phyloP scores from a whole-genome alignment of 2,329 filamentous ascomycete genomes.

The Passalora sequoiae region DNA sequence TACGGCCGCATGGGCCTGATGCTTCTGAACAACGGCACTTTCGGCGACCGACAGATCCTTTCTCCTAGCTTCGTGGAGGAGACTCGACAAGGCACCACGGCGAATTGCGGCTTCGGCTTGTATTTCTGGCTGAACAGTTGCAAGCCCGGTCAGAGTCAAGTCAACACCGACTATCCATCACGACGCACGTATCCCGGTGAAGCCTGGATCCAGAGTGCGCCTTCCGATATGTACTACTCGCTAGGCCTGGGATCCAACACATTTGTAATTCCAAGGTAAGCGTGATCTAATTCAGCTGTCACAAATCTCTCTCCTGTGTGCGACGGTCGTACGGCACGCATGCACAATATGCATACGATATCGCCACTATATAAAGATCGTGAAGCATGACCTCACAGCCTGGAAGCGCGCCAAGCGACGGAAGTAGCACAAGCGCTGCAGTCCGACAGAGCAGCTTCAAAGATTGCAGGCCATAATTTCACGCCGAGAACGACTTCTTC shows the following conservation, averaged over 20 bases:
- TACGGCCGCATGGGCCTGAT: not conserved
- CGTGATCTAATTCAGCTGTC: no score
- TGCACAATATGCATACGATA: no score
- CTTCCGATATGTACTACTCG: slow-evolving; percentile 2
- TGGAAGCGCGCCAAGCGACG: no score
- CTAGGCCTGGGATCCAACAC: not conserved
- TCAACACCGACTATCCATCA: slow-evolving; percentile 2
- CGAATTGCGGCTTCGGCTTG: slow-evolving; percentile 1
- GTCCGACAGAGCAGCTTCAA: no score
- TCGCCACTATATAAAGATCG: no score
- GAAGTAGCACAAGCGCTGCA: no score
- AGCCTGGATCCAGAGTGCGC: slow-evolving; percentile 2
- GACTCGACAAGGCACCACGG: not conserved
- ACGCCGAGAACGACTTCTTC: no score
- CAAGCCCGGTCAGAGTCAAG: slow-evolving; percentile 2
- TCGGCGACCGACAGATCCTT: not conserved
- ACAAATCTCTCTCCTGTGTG: no score
- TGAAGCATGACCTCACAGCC: no score
- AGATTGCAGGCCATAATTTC: no score
- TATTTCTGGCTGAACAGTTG: slow-evolving; percentile 1
- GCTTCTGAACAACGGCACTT: slow-evolving; percentile 3
- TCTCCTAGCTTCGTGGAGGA: not conserved
- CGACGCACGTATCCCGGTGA: not conserved
- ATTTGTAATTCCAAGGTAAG: slow-evolving; percentile 1
- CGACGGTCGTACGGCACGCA: no score